phyloP scores from a whole-genome alignment of 1,284 basidiomycete genomes.

The Heliocybe sulcata region DNA sequence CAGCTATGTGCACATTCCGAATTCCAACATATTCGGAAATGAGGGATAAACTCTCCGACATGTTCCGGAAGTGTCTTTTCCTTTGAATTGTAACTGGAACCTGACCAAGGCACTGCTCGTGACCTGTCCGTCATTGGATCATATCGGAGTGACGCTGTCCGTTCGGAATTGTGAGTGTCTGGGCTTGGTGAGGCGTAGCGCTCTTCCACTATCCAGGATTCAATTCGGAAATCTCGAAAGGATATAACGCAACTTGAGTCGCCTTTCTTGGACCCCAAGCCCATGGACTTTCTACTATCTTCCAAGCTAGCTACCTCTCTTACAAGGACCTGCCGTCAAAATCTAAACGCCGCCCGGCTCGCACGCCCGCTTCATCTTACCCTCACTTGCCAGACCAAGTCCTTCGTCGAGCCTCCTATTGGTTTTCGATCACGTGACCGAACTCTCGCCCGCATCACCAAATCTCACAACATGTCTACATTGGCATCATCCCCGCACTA shows the following conservation, averaged over 20 bases:
- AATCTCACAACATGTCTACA: neutral
- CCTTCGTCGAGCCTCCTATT: too few relatives aligned
- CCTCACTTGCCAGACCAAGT: too few relatives aligned
- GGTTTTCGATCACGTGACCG: too few relatives aligned
- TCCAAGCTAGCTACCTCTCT: neutral
- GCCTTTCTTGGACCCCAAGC: neutral
- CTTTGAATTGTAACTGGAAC: neutral
- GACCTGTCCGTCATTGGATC: neutral
- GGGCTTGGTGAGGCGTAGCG: neutral
- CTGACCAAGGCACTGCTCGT: neutral
- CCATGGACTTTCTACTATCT: neutral
- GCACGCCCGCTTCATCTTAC: neutral
- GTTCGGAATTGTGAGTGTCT: neutral
- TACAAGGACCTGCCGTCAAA: neutral
- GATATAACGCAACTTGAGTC: neutral
- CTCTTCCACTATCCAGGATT: neutral
- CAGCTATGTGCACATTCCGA: neutral
- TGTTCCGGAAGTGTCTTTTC: neutral
- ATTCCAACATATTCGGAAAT: neutral
- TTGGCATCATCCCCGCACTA: neutral
- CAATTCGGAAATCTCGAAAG: neutral
- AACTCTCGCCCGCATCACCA: too few relatives aligned
- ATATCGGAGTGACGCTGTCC: neutral
- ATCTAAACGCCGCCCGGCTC: neutral
- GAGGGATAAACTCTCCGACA: neutral